Conservation (phyloP, 2,329 filamentous ascomycete species). For the Venturia nashicola region DNA sequence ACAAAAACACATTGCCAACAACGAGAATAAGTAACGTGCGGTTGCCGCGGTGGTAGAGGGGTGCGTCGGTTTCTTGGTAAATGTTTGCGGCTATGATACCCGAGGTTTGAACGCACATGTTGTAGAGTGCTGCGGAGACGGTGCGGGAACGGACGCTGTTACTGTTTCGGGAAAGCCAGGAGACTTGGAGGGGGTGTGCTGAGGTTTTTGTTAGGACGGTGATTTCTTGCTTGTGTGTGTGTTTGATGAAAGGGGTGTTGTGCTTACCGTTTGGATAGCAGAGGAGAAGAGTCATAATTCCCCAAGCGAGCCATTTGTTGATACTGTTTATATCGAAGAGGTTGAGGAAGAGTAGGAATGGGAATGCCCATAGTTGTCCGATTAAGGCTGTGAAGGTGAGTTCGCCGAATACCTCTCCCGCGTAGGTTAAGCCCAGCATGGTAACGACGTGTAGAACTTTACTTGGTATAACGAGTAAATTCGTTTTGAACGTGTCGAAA, state of each 20-base stretch:
- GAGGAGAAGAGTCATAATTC: slow-evolving; percentile 30
- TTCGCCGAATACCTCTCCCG: slow-evolving; percentile 14
- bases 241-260: neutral
- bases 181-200: slow-evolving; percentile 38
- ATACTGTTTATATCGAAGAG: slow-evolving; percentile 22
- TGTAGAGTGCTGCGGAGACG: slow-evolving; percentile 17
- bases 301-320: slow-evolving; percentile 31
- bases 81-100: slow-evolving; percentile 18
- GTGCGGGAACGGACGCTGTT: slow-evolving; percentile 14
- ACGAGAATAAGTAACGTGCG: slow-evolving; percentile 18
- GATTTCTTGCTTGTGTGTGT: no score
- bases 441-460: slow-evolving; percentile 11
- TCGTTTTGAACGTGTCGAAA: slow-evolving; percentile 16
- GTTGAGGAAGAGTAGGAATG: slow-evolving; percentile 15
- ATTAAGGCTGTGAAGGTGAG: slow-evolving; percentile 13
- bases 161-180: slow-evolving; percentile 27
- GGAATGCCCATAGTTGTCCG: slow-evolving; percentile 15
- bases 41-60: slow-evolving; percentile 16
- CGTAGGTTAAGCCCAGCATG: slow-evolving; percentile 14
- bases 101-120: slow-evolving; percentile 19
- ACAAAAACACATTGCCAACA: slow-evolving; percentile 20
- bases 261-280: slow-evolving; percentile 27
- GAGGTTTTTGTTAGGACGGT: neutral
- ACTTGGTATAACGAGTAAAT: slow-evolving; percentile 13
- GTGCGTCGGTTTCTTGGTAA: slow-evolving; percentile 17